Evolutionary conservation across 768 basidiomycete species (phyloP), one percentile per base, ranked within the genome.

Genomic region (Xerocomellus amylosporus): DNA sequence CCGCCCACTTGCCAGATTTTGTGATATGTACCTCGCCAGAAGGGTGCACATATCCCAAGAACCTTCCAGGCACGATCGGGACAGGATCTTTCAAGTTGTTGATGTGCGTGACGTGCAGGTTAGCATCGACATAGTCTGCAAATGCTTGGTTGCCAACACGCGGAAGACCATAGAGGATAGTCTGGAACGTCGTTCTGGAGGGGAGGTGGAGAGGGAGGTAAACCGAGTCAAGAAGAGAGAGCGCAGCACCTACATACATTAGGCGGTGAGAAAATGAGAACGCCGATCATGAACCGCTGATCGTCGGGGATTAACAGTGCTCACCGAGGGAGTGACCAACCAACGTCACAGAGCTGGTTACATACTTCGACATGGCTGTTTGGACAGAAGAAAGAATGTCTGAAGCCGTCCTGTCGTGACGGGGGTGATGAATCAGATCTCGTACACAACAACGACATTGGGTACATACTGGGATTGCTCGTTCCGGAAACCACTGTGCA

Each of bases 81-180:
- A 79, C 44, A 2, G 67, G 64, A 44, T 79, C 77, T 33, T 72
- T 56, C 51, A 64, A 37, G 69, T 86, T 83, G 64, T 79, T 83
- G 63, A 86, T 75, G 53, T 77, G 84, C 13, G 74, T 81, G 17
- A 83, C 50, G 2, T 66, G 58, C 37, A 71, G 42, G 34, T 79
- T 69, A 12, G 71, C 60, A 56, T 84, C 80, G 44, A 84, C 75
- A 55, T 78, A 79, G 61, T 83, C 60, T 1, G 83, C 84, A 56
- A 85, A 87, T 0, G 71, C 79, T 62, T 79, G 73, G 64, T 86
- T 85, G 26, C 85, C 83, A 4, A 73, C 73, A 8, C 74, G 65
- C 9, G 74, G 75, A 22, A 72, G 58, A n/a, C 72, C 75, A 40
- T 71, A 75, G 9, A 53, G 24, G 41, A 72, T 42, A 4, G 65